Base-by-base conservation (phyloP, 371 early-diverging fungal genomes). In the Apophysomyces elegans region DNA sequence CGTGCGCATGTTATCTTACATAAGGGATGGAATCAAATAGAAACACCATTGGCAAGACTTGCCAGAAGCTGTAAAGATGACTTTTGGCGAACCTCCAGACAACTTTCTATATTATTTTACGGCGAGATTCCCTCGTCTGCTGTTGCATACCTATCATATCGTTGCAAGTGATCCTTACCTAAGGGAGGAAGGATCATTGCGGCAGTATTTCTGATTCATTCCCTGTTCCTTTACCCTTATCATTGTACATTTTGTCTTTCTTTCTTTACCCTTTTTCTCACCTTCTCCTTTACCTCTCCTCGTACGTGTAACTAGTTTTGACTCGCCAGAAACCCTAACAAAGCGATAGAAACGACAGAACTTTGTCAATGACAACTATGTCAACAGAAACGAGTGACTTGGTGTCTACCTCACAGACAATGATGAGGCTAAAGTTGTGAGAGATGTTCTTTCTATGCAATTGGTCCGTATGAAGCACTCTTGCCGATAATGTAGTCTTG, bases 41-140 rank as follows among this genome's bases (percentile, higher is more conserved):
- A 95, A 96, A 90, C 94, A 96, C 71, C 98, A 98, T 72, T 98
- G 94, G 83, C 95, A 95, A 73, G 98, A 98, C 76, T 77, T 97
- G 64, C 90, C 95, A 1, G 81, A 78, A 4, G 80, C 84, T 60
- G 92, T 93, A 39, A 88, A 93, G 65, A 78, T 83, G 47, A 78
- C 90, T 0, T 77, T 97, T n/a, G 98, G 98, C 16, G 82, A 91
- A 21, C 80, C 95, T 13, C 98, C 98, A 0, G 89, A 93, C 36
- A 93, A 93, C 21, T 98, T 93, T 67, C 73, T 95, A 59, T 75
- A 81, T 63, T 97, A 97, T 73, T 97, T 96, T 67, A 91, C 94
- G 18, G 86, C 93, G 0, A 81, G 95, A 69, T 98, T 96, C 80
- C 97, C 98, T 11, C 84, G 86, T 59, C 76, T 98, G 56, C 82